A percentile compares a stretch with the other conserved stretches of the same genome.
phyloP scores from a whole-genome alignment of 768 basidiomycete genomes.

The Lentinula sp. region DNA sequence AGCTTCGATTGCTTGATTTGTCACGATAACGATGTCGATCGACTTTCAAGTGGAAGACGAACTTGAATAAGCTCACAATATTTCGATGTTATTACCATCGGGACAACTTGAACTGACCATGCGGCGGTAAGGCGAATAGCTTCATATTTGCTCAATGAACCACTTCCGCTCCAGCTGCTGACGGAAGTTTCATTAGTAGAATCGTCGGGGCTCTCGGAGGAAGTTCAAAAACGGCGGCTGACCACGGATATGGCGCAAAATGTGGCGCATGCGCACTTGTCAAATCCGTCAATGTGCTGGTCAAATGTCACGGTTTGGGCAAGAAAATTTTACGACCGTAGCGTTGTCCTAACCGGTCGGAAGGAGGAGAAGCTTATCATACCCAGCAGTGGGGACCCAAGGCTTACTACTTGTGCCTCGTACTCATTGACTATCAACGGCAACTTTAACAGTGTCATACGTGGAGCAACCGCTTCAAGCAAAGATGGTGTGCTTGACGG shows the following conservation, averaged over 20 bases:
- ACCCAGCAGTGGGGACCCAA: too few species aligned
- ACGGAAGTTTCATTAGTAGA: background rate
- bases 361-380: too few species aligned
- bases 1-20: background rate
- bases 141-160: background rate
- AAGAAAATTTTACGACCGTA: background rate
- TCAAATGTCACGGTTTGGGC: background rate
- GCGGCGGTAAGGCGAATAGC: background rate
- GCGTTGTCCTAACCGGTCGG: background rate
- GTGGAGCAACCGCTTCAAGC: too few species aligned
- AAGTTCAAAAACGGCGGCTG: background rate
- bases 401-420: too few species aligned
- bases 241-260: background rate
- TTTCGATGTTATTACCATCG: background rate
- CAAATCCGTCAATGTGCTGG: too few species aligned
- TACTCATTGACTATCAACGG: too few species aligned
- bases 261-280: background rate
- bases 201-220: background rate
- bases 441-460: too few species aligned
- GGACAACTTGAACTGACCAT: background rate
- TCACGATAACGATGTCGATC: background rate
- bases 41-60: background rate
- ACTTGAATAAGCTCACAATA: background rate
- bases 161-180: background rate
- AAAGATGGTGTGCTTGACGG: too few species aligned